Evolutionary conservation across 176 grass and related monocot species (phyloP), one percentile per base, ranked within the genome.

Genomic region (Triticum aestivum): DNA sequence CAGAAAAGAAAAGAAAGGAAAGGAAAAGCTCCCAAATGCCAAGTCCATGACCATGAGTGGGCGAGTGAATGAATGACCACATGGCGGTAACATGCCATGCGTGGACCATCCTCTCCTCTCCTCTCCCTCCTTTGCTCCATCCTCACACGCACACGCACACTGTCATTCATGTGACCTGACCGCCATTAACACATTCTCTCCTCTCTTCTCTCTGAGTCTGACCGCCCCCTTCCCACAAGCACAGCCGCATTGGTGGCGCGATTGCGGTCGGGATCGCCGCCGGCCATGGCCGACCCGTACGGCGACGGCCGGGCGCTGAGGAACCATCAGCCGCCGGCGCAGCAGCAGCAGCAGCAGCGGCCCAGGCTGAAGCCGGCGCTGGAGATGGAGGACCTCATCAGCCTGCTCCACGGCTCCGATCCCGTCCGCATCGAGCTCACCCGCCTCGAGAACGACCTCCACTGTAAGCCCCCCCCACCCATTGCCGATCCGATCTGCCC

Each of bases 321-420:
- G 83, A 63, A 29, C 15, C 88, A 79, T 62, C 86, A 70, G 80
- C 78, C 44, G 83, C 79, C 29, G 68, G 82, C 29, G 68, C 82
- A 27, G 71, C 71, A 24, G 24, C 24, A 27, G 71, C 71, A 5
- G 44, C 89, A 69, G 79, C 86, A 62, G 82, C 81, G 49, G 71
- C 87, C 52, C 71, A 75, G 86, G 9, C 82, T 94, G 37, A 96
- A 89, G 90, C 93, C 93, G 34, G 88, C 83, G 56, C 87, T 96
- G 87, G 97, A 98, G 85, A 85, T 91, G 71, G 97, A 98, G 80
- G 97, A 98, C 90, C 88, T 98, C 97, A 96, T 98, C 87, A 98
- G 92, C 90, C 88, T 98, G 87, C 97, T 98, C 23, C 97, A 98
- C 39, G 97, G 97, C 56, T 98, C 97, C 65, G 94, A 98, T 94